Base-by-base conservation (phyloP, 2,329 filamentous ascomycete genomes). In the Aspergillus awamori region DNA sequence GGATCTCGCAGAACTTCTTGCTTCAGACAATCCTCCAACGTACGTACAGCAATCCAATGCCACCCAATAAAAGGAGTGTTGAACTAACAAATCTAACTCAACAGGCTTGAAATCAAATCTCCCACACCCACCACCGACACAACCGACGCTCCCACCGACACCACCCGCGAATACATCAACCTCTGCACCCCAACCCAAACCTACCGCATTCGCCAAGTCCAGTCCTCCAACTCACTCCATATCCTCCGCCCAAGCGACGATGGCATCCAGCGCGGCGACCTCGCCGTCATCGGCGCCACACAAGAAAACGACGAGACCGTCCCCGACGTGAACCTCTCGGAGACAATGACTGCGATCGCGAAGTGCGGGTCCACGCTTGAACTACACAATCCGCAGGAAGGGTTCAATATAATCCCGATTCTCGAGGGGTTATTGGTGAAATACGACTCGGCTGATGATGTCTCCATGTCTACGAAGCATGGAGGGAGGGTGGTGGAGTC, bases 151-250 rank as follows among this genome's bases (percentile, higher is more conserved):
- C 67, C 71, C n/a, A 60, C 68, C 20, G 58, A 66, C 39, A n/a
- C 24, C 20, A 65, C 70, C 28, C 69, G 68, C 53, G 74, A 79
- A 48, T 79, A 78, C 59, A 83, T 84, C 30, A 85, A 87, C 62
- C 78, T 89, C 61, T 89, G 86, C 75, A 87, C 85, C 2, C 76
- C 79, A 8, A 77, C 78, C 57, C 79, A 82, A 65, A 86, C 86
- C 10, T 89, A 83, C 76, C 81, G 83, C 61, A 75, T 89, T 55
- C 85, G 86, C 66, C 86, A 89, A 72, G 86, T 89, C 56, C 86
- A 87, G 67, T 88, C 86, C 15, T 88, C 86, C 26, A 89, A 89
- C 66, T 86, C 84, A 38, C 79, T 89, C 59, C 84, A 85, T 72
- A 70, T 88, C 39, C 76, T 85, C 24, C 76, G 76, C 53, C 80